These are phyloP conservation scores for Eucalyptus regnans DNA, from an alignment of 345 rosid species.

Conservation along the genomic window DNA sequence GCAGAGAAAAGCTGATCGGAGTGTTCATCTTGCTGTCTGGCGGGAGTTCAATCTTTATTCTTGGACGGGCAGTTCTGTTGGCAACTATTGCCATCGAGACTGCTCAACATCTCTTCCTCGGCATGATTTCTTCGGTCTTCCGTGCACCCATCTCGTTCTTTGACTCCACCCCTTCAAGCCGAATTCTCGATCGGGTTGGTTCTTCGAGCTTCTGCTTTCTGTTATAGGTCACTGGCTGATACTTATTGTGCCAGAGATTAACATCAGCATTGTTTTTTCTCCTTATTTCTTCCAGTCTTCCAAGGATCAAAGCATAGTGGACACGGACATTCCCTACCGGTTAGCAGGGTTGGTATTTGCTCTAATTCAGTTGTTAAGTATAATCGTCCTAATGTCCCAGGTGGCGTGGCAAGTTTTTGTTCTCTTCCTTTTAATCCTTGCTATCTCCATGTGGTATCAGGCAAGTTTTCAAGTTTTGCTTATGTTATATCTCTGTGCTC, in stretches of 20 bases:
- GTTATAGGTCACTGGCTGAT: not conserved
- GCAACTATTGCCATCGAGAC: slow-evolving; percentile 51
- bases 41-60: slow-evolving; percentile 54
- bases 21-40: slow-evolving; percentile 39
- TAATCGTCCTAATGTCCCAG: slow-evolving; percentile 48
- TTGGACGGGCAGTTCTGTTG: slow-evolving; percentile 55
- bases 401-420: slow-evolving; percentile 56
- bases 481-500: not conserved
- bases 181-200: slow-evolving; percentile 54
- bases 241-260: not conserved
- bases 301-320: slow-evolving; percentile 63
- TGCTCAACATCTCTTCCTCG: slow-evolving; percentile 41
- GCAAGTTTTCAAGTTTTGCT: slow-evolving; percentile 7
- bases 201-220: not conserved
- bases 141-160: slow-evolving; percentile 60
- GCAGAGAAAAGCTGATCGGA: slow-evolving; percentile 25
- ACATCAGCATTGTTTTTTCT: not conserved
- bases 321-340: slow-evolving; percentile 69
- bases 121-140: slow-evolving; percentile 49
- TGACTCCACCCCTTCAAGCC: slow-evolving; percentile 60
- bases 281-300: slow-evolving; percentile 34
- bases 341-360: slow-evolving; percentile 71
- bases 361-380: slow-evolving; percentile 57
- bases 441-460: slow-evolving; percentile 57
- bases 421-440: slow-evolving; percentile 42